Evolutionary conservation across 2,329 filamentous ascomycete species (phyloP), one percentile per base, ranked within the genome.

Genomic region (Botrytis cinerea): DNA sequence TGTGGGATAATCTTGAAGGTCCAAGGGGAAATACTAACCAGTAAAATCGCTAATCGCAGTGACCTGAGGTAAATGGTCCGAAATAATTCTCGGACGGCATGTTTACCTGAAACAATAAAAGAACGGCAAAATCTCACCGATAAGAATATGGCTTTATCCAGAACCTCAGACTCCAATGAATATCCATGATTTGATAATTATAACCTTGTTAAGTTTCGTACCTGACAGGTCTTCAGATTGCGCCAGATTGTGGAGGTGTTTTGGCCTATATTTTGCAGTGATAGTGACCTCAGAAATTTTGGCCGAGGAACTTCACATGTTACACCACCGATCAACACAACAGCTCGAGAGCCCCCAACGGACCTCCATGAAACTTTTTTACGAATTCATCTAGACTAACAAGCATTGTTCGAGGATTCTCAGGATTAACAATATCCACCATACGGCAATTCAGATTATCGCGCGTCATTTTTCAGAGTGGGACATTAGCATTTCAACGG

Each of bases 71-170:
- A 48, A 14, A 16, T 35, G 20, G 28, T 35, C 62, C 62, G 20
- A 48, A 66, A 66, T 66, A 66, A 35, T 22, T 45, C 10, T 66
- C 43, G 28, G 43, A 25, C 62, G 2, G 16, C 28, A 7, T 14
- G 25, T 43, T 2, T 48, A 48, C 25, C 2, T 66, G 62, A 66
- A 66, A 66, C 62, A 38, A 66, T 48, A 66, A 48, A 48, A 66
- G 28, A 35, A 66, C 62, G 62, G 62, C 62, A 66, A 48, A 35
- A 48, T 48, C 20, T 48, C 43, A 35, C 62, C 43, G 62, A 66
- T 35, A 64, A 64, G 62, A 48, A 64, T 9, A 18, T 64, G n/a
- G 18, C 32, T 35, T 64, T 48, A 64, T 35, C 62, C 62, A 35
- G 20, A 48, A 48, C 43, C 28, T 45, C 20, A 32, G 18, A 64